Evolutionary conservation across 352 stramenopile genomes (phyloP), one percentile per base, ranked within the genome.

Genomic region (Globisporangium barbulae): DNA sequence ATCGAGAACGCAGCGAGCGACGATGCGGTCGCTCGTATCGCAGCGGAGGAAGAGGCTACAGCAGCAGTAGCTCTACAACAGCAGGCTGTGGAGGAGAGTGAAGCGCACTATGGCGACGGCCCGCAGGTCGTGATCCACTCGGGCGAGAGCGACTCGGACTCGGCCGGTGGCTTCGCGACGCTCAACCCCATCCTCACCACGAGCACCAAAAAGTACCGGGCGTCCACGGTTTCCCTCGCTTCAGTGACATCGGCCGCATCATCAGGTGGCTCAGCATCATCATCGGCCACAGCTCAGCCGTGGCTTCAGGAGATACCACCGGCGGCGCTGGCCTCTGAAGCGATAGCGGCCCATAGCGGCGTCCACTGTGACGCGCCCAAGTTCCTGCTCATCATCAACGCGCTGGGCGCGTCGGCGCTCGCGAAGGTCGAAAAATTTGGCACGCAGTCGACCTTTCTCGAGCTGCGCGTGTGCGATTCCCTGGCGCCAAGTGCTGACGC

Each of bases 111-210:
- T 39, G 70, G 62, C 35, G 56, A 67, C 1, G 65, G 70, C 0
- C 80, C 83, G 4, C 77, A 90, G 63, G 79, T 92, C 3, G 74
- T 92, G 39, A 92, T 92, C 52, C 83, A 92, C 58, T 90, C 83
- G 22, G 76, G 77, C 17, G 83, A 91, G 44, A 87, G 73, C 22
- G 81, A 91, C 42, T 76, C 78, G 33, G 74, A 86, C 39, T 79
- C 71, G 33, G 67, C 70, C 17, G 75, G 77, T 13, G 89, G 78
- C 17, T 92, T 88, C 45, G 81, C 76, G 44, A 90, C 74, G 19
- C 69, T 90, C 3, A 92, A 92, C 33, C 83, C 83, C 1, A 70
- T 92, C 7, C 81, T 92, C 59, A 66, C 31, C 31, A 33, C 39
- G 35, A 45, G 25, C 17, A 58, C 42, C 55, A 39, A 48, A 12